Evolutionary conservation across 2,329 filamentous ascomycete genomes (phyloP).

Genomic region (Hypoxylon sp.): DNA sequence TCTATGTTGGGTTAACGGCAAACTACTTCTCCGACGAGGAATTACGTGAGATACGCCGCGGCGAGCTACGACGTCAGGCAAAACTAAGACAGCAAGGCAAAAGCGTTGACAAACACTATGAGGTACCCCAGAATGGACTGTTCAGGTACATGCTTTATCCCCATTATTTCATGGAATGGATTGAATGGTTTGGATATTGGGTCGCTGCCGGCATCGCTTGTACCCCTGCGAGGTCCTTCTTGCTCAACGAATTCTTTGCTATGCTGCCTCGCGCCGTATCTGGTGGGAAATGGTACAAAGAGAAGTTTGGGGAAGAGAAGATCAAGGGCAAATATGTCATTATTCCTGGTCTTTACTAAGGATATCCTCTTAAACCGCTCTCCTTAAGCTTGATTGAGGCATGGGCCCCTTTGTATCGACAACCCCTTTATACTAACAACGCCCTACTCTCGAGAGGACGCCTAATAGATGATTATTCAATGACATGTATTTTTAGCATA

Average conservation of each 20-base stretch:
- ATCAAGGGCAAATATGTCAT: slow-evolving; percentile 79
- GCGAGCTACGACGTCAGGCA: slow-evolving; percentile 68
- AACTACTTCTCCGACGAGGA: slow-evolving; percentile 94
- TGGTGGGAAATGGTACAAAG: slow-evolving; percentile 85
- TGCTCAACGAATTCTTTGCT: slow-evolving; percentile 85
- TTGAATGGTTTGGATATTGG: slow-evolving; percentile 93
- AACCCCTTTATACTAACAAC: too few species aligned
- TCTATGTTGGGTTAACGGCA: slow-evolving; percentile 76
- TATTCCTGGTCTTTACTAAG: slow-evolving; percentile 54
- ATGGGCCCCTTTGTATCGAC: too few species aligned
- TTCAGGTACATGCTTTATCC: slow-evolving; percentile 87
- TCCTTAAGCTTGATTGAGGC: too few species aligned
- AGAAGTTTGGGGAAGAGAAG: slow-evolving; percentile 86
- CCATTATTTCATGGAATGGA: slow-evolving; percentile 96
- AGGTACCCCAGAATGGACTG: slow-evolving; percentile 82
- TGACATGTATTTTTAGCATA: too few species aligned
- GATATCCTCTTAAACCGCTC: too few species aligned
- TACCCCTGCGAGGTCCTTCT: slow-evolving; percentile 79
- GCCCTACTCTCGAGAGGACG: too few species aligned
- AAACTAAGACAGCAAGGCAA: slow-evolving; percentile 50
- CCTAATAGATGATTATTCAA: too few species aligned
- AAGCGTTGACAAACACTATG: slow-evolving; percentile 81
- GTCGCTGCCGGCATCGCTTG: slow-evolving; percentile 74
- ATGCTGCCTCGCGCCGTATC: slow-evolving; percentile 89
- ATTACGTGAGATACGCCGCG: slow-evolving; percentile 83